Conservation (phyloP, 2,329 filamentous ascomycete genomes). For the Corinectria fuckeliana region DNA sequence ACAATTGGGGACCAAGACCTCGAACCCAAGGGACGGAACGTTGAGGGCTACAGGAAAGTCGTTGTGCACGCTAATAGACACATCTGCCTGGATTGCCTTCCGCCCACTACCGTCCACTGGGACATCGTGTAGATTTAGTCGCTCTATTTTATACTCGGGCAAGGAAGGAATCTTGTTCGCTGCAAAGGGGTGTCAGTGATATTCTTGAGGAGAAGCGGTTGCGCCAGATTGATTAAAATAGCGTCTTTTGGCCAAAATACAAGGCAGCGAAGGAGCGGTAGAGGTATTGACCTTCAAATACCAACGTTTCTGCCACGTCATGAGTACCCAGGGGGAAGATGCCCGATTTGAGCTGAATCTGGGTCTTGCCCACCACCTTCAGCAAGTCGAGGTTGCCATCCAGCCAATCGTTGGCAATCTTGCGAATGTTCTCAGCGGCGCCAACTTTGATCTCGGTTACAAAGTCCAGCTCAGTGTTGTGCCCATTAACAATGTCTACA, state of each 20-base stretch:
- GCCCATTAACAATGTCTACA: constrained; percentile 78
- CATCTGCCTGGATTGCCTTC: constrained; percentile 79
- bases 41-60: constrained; percentile 78
- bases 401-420: constrained; percentile 87
- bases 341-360: constrained; percentile 78
- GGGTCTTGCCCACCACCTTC: constrained; percentile 74
- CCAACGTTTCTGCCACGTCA: constrained; percentile 73
- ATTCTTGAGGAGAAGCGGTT: constrained; percentile 24
- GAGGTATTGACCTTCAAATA: constrained; percentile 83
- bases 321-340: constrained; percentile 81
- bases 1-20: constrained; percentile 86
- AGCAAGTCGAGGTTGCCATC: constrained; percentile 76
- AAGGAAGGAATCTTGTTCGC: constrained; percentile 75
- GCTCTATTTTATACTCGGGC: constrained; percentile 82
- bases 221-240: constrained; percentile 43
- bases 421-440: constrained; percentile 76
- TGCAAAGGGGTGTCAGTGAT: constrained; percentile 48
- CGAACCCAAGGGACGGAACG: constrained; percentile 82
- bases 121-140: constrained; percentile 80
- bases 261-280: constrained; percentile 67
- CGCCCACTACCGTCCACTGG: constrained; percentile 53
- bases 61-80: constrained; percentile 75
- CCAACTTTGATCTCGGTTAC: constrained; percentile 78
- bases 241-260: constrained; percentile 65
- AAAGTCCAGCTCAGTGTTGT: constrained; percentile 80